Conservation (phyloP, 2,329 filamentous ascomycete species). For the Botrytis hyacinthi region DNA sequence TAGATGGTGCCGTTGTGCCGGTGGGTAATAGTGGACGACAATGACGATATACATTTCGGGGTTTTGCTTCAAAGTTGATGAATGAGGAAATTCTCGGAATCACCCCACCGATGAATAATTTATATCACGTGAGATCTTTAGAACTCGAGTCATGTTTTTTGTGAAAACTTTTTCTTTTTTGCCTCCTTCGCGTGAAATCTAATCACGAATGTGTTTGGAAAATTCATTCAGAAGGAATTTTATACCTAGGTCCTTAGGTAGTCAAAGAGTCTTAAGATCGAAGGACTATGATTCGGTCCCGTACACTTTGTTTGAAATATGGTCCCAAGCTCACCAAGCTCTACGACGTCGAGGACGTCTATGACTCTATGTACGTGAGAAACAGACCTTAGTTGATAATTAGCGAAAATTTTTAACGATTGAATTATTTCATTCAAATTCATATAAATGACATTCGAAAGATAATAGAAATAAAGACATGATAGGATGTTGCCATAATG, state of each 20-base stretch:
- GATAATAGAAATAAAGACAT: background rate
- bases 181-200: background rate
- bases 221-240: background rate
- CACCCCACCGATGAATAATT: background rate
- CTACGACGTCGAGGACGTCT: no score
- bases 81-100: constrained; percentile 1
- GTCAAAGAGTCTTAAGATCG: background rate
- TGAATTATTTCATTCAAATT: background rate
- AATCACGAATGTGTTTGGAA: background rate
- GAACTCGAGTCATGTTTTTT: constrained; percentile 1
- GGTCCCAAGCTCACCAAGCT: background rate
- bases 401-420: background rate
- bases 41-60: background rate
- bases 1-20: background rate
- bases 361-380: no score
- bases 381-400: background rate
- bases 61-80: background rate
- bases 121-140: background rate
- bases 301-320: background rate
- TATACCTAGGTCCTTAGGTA: no score
- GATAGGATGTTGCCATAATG: background rate
- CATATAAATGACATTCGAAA: background rate
- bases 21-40: background rate
- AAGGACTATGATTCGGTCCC: background rate
- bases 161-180: background rate